These are phyloP conservation scores for Pisolithus tinctorius DNA, from an alignment of 768 basidiomycete species.

Conservation along the genomic window DNA sequence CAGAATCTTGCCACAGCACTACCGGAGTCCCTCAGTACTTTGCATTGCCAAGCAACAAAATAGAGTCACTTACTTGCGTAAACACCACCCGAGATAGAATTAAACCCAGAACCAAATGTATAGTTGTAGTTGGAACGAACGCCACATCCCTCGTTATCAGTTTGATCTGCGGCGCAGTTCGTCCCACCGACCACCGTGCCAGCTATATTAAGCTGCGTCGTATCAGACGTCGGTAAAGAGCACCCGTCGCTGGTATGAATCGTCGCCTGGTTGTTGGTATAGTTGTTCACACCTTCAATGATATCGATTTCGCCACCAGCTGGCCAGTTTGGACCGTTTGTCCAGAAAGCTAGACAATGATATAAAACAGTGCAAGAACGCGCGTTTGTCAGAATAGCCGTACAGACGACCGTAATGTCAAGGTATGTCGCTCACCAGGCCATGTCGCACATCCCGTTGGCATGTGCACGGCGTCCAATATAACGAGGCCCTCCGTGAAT, in stretches of 20 bases:
- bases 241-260: conserved; percentile 76
- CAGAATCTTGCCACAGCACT: conserved; percentile 74
- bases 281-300: conserved; percentile 76
- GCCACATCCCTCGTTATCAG: conserved; percentile 78
- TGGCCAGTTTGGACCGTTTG: conserved; percentile 42
- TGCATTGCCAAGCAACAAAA: conserved; percentile 2
- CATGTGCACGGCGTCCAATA: conserved; percentile 86
- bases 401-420: background rate
- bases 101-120: conserved; percentile 84
- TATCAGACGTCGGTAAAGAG: conserved; percentile 43
- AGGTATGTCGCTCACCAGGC: conserved; percentile 40
- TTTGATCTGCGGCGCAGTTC: conserved; percentile 64
- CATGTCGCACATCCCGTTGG: conserved; percentile 86
- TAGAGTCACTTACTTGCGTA: conserved; percentile 67
- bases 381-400: background rate
- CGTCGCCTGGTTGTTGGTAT: conserved; percentile 76
- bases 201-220: conserved; percentile 45
- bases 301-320: conserved; percentile 74
- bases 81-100: conserved; percentile 77
- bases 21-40: conserved; percentile 11
- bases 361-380: background rate
- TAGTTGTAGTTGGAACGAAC: conserved; percentile 51
- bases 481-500: conserved; percentile 62
- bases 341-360: conserved; percentile 37
- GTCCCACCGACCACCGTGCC: conserved; percentile 63